Percentiles rank a stretch among this genome's conserved stretches.
These are phyloP conservation scores for Suhomyces kunorum DNA, from an alignment of 1,139 yeast genomes.

Conservation along the genomic window DNA sequence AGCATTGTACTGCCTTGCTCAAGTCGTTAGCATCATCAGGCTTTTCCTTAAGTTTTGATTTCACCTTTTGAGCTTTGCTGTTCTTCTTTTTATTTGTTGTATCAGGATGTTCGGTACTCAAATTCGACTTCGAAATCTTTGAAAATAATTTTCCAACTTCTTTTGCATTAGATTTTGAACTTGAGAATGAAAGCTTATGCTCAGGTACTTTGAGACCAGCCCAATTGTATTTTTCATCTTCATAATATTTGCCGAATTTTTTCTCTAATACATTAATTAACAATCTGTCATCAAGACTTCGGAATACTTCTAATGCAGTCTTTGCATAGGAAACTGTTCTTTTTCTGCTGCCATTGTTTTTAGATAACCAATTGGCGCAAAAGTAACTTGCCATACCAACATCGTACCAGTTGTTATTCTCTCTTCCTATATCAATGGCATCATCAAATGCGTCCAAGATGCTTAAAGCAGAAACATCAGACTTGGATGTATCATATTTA, in stretches of 20 bases:
- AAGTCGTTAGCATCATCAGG: slow-evolving; percentile 9
- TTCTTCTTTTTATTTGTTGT: not conserved
- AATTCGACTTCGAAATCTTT: slow-evolving; percentile 1
- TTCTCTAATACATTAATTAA: slow-evolving; percentile 17
- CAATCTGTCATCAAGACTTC: slow-evolving; percentile 21
- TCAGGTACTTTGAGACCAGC: slow-evolving; percentile 29
- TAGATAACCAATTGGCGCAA: slow-evolving; percentile 50
- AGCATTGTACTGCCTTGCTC: slow-evolving; percentile 40
- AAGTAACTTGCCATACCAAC: slow-evolving; percentile 45
- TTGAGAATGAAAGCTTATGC: slow-evolving; percentile 1
- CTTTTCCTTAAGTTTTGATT: not conserved
- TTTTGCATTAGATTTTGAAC: not conserved
- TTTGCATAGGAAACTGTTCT: slow-evolving; percentile 24
- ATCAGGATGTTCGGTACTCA: not conserved
- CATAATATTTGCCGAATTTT: slow-evolving; percentile 21
- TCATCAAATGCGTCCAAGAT: slow-evolving; percentile 50
- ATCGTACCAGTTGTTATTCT: slow-evolving; percentile 36
- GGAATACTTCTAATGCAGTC: slow-evolving; percentile 23
- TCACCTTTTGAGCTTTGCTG: not conserved
- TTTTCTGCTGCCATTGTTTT: slow-evolving; percentile 14
- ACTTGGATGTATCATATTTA: slow-evolving; percentile 23
- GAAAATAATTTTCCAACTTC: slow-evolving; percentile 1
- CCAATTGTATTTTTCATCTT: slow-evolving; percentile 28
- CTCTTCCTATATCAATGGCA: slow-evolving; percentile 42
- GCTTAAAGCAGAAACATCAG: slow-evolving; percentile 29